A percentile compares a stretch with the other conserved stretches of the same genome.
These are phyloP conservation scores for Fusarium sp. DNA, from an alignment of 2,329 filamentous ascomycete species.

Conservation along the genomic window DNA sequence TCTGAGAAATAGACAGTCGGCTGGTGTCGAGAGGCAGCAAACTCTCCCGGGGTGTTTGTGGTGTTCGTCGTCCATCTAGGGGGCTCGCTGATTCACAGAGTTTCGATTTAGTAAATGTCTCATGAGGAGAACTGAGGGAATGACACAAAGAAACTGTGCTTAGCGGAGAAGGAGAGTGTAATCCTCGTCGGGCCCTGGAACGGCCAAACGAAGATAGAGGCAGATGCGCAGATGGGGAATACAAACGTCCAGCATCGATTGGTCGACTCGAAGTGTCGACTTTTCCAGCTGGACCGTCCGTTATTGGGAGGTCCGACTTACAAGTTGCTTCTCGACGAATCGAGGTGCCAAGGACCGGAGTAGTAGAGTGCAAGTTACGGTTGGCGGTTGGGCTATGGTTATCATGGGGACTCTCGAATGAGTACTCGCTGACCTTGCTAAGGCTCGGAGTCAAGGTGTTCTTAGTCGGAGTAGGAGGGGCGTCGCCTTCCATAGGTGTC, in stretches of 20 bases:
- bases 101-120: conserved; percentile 64
- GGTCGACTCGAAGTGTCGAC: conserved; percentile 34
- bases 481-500: conserved; percentile 63
- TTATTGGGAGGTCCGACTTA: conserved; percentile 56
- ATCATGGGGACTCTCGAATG: conserved; percentile 54
- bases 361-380: conserved; percentile 57
- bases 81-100: conserved; percentile 70
- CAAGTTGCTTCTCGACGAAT: conserved; percentile 56
- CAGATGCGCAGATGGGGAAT: conserved; percentile 50
- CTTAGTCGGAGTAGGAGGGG: conserved; percentile 96
- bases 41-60: conserved; percentile 82
- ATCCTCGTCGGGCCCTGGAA: conserved; percentile 48
- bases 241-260: conserved; percentile 50
- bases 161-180: conserved; percentile 53
- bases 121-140: conserved; percentile 49
- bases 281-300: conserved; percentile 28
- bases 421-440: conserved; percentile 54
- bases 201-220: conserved; percentile 55
- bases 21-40: conserved; percentile 84
- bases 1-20: conserved; percentile 82
- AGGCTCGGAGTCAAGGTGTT: conserved; percentile 62
- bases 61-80: conserved; percentile 70
- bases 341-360: conserved; percentile 56
- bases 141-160: conserved; percentile 45
- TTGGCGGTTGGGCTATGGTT: conserved; percentile 58